Evolutionary conservation across 2,329 filamentous ascomycete species (phyloP).

Genomic region (Parafenestella ontariensis): DNA sequence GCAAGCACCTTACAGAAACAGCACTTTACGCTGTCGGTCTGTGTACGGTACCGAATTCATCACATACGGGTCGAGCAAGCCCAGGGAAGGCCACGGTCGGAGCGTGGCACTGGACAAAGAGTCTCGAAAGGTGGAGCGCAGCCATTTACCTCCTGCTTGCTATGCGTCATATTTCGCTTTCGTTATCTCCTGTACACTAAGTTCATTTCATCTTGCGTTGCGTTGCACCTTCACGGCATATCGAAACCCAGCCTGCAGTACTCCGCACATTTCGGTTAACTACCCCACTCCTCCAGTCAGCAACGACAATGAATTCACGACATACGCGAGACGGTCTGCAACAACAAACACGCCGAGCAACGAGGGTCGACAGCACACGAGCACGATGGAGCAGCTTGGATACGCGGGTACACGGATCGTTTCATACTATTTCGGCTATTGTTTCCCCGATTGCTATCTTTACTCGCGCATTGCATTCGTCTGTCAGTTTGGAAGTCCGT

Average conservation of each 20-base stretch:
- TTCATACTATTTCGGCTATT: constrained; percentile 17
- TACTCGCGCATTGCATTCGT: constrained; percentile 28
- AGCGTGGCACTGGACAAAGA: neutral
- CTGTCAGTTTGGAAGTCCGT: constrained; percentile 26
- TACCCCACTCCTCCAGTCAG: constrained; percentile 15
- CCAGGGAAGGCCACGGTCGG: neutral
- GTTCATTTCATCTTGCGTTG: constrained; percentile 5
- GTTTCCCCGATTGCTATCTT: constrained; percentile 10
- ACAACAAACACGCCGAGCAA: constrained; percentile 18
- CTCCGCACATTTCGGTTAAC: neutral
- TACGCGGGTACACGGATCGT: constrained; percentile 5
- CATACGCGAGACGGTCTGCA: constrained; percentile 26
- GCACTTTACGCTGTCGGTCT: neutral
- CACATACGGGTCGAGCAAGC: neutral
- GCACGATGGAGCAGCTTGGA: constrained; percentile 15
- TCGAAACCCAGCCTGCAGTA: constrained; percentile 7
- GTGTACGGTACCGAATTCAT: neutral
- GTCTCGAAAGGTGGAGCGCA: neutral
- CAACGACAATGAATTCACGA: constrained; percentile 28
- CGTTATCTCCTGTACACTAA: constrained; percentile 41
- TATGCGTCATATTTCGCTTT: constrained; percentile 7
- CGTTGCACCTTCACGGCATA: constrained; percentile 5
- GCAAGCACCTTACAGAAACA: neutral
- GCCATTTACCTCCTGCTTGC: constrained; percentile 1
- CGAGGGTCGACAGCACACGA: constrained; percentile 20